Percentiles rank a stretch among this genome's conserved stretches.
These are phyloP conservation scores for Nakazawaea wickerhamii DNA, from an alignment of 805 yeast species.

Conservation along the genomic window DNA sequence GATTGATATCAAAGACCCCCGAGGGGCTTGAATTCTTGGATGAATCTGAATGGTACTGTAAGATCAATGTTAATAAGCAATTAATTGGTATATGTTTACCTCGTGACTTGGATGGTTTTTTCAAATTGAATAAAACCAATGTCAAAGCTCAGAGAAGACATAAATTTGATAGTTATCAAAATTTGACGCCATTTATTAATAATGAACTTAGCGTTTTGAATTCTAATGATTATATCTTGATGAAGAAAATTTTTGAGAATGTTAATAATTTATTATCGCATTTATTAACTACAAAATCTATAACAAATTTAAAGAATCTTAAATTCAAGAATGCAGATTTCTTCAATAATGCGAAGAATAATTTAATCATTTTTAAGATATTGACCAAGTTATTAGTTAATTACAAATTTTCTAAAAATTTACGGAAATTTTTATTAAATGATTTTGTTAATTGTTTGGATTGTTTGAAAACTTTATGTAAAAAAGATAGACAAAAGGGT, in stretches of 20 bases:
- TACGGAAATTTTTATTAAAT: constrained; percentile 53
- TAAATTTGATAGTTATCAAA: constrained; percentile 9
- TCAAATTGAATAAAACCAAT: constrained; percentile 13
- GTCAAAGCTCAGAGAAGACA: constrained; percentile 24
- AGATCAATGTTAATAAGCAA: constrained; percentile 34
- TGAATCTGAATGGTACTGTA: constrained; percentile 69
- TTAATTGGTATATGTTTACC: constrained; percentile 30
- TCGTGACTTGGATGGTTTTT: constrained; percentile 17
- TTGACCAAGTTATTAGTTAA: constrained; percentile 46
- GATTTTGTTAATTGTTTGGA: constrained; percentile 54
- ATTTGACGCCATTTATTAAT: constrained; percentile 1
- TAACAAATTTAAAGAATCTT: constrained; percentile 39
- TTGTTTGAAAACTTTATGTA: constrained; percentile 47
- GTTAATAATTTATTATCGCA: constrained; percentile 23
- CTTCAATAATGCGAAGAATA: constrained; percentile 14
- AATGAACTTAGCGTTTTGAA: constrained; percentile 5
- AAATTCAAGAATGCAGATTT: constrained; percentile 31
- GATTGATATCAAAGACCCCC: constrained; percentile 62
- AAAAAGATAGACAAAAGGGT: constrained; percentile 33
- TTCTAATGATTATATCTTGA: constrained; percentile 13
- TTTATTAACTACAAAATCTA: constrained; percentile 21
- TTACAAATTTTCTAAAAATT: constrained; percentile 57
- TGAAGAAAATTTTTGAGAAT: constrained; percentile 24
- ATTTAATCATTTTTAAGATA: constrained; percentile 46
- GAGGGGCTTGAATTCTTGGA: constrained; percentile 85